Conservation (phyloP, 352 stramenopile genomes). For the Plasmopara muralis region DNA sequence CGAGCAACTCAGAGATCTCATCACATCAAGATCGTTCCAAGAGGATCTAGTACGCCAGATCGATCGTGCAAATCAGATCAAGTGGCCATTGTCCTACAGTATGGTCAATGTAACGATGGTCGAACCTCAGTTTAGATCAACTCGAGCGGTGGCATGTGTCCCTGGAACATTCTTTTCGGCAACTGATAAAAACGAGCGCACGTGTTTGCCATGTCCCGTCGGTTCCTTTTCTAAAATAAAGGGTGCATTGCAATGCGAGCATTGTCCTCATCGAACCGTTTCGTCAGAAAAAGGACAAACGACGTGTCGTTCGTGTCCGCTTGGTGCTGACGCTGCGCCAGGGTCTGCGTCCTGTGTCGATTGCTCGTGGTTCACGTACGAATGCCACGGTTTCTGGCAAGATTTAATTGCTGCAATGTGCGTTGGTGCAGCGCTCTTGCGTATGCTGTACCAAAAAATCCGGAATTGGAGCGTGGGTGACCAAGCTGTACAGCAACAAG, state of each 20-base stretch:
- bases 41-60: conserved; percentile 23
- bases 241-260: conserved; percentile 29
- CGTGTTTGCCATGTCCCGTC: conserved; percentile 28
- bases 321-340: conserved; percentile 25
- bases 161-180: conserved; percentile 26
- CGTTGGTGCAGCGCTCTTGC: conserved; percentile 12
- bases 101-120: conserved; percentile 19
- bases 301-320: conserved; percentile 32
- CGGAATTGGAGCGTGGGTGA: conserved; percentile 28
- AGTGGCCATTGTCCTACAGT: conserved; percentile 7
- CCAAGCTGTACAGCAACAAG: conserved; percentile 25
- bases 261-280: conserved; percentile 36
- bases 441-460: conserved; percentile 25
- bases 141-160: conserved; percentile 24
- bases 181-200: conserved; percentile 2
- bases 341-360: conserved; percentile 34
- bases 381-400: conserved; percentile 51
- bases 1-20: conserved; percentile 12
- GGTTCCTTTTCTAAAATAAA: conserved; percentile 26
- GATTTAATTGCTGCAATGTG: conserved; percentile 31
- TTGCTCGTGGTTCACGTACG: conserved; percentile 48
- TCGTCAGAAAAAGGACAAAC: conserved; percentile 29
- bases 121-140: conserved; percentile 20
- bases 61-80: conserved; percentile 8
- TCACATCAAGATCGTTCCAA: conserved; percentile 13